Evolutionary conservation across 78 protist genomes (phyloP).

Genomic region (Dictyostelium brefeldianum): DNA sequence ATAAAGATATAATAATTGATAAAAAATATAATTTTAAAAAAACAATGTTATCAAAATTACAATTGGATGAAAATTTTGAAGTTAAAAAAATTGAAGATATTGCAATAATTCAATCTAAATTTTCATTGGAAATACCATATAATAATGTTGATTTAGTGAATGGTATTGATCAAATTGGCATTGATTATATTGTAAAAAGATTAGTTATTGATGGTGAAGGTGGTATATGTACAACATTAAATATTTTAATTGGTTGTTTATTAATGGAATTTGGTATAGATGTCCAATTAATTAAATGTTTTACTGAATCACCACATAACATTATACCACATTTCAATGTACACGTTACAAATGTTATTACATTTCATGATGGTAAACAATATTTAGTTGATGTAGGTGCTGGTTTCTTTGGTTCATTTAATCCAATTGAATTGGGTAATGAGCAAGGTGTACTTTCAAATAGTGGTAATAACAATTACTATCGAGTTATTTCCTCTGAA

Average conservation of each 20-base stretch:
- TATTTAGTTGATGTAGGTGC: background rate
- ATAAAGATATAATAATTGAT: background rate
- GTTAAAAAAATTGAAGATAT: background rate
- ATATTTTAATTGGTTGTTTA: background rate
- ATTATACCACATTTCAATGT: background rate
- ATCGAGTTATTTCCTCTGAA: background rate
- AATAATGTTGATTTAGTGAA: background rate
- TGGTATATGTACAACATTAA: constrained; percentile 14
- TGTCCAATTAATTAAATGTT: background rate
- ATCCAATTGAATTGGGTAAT: background rate
- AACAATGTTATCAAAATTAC: background rate
- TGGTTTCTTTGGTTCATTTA: constrained; percentile 11
- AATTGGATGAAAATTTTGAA: background rate
- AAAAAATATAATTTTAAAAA: constrained; percentile 2
- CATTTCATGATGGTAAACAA: background rate
- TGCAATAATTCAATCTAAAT: background rate
- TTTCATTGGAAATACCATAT: background rate
- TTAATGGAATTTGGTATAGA: background rate
- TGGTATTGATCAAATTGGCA: constrained; percentile 2
- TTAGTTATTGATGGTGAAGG: background rate
- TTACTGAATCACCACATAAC: background rate
- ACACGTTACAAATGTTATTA: background rate
- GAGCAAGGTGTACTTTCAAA: background rate
- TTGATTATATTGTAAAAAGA: background rate
- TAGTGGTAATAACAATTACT: background rate